Conservation (phyloP, 2,329 filamentous ascomycete species). For the Penicillium sp. region DNA sequence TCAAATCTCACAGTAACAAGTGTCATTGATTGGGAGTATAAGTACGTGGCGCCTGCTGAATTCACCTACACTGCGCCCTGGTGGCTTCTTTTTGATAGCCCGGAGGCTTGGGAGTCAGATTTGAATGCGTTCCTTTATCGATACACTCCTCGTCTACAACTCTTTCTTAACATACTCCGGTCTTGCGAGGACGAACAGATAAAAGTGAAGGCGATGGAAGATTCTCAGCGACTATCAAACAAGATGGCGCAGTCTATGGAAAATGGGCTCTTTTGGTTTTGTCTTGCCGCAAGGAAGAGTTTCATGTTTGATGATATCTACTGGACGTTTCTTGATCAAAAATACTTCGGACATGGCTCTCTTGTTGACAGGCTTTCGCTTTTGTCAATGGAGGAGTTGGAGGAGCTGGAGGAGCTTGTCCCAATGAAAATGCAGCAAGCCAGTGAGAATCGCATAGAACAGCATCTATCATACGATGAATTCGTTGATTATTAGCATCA, state of each 20-base stretch:
- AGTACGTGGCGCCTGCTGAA: conserved; percentile 21
- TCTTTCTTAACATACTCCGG: conserved; percentile 23
- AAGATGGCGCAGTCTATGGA: conserved; percentile 24
- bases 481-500: conserved; percentile 1
- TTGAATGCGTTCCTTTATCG: conserved; percentile 20
- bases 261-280: conserved; percentile 24
- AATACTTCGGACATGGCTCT: conserved; percentile 19
- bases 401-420: conserved; percentile 1
- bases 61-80: conserved; percentile 22
- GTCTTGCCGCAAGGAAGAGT: conserved; percentile 23
- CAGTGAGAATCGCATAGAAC: neutral
- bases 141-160: conserved; percentile 19
- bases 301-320: conserved; percentile 29
- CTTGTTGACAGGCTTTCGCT: conserved; percentile 20
- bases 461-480: conserved; percentile 5
- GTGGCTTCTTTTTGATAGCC: conserved; percentile 26
- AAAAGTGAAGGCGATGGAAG: conserved; percentile 1
- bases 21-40: conserved; percentile 9
- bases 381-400: conserved; percentile 11
- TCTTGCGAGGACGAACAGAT: conserved; percentile 16
- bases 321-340: conserved; percentile 22
- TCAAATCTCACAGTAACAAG: neutral
- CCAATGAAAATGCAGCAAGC: conserved; percentile 9
- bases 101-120: conserved; percentile 17
- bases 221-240: conserved; percentile 18